Conservation (phyloP, 495 filamentous ascomycete species). For the Friedmanniomyces simplex region DNA sequence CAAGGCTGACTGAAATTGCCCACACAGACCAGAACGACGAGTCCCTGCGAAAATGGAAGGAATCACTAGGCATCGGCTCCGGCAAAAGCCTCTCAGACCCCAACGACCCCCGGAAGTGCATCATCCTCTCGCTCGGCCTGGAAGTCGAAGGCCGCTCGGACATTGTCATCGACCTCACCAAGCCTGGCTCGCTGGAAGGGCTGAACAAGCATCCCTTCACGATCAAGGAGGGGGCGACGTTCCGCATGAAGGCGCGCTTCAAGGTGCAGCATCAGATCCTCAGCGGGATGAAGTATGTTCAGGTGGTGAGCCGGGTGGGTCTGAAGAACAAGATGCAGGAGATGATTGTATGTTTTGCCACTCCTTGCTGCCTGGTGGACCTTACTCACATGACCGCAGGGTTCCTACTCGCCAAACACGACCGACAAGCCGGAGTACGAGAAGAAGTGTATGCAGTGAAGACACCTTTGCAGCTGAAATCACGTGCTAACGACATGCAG, state of each 20-base stretch:
- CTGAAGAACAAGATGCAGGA: constrained; percentile 82
- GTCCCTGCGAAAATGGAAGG: constrained; percentile 92
- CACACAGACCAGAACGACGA: constrained; percentile 62
- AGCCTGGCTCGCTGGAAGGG: constrained; percentile 50
- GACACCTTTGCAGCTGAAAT: neutral
- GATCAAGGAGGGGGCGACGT: constrained; percentile 89
- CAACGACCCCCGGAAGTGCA: constrained; percentile 68
- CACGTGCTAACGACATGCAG: constrained; percentile 35
- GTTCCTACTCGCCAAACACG: constrained; percentile 84
- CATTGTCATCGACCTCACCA: constrained; percentile 71
- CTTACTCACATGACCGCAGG: constrained; percentile 34
- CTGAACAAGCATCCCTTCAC: constrained; percentile 86
- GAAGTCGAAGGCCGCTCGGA: constrained; percentile 66
- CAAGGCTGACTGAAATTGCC: neutral
- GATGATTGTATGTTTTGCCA: constrained; percentile 67
- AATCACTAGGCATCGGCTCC: constrained; percentile 70
- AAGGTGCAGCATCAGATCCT: constrained; percentile 93
- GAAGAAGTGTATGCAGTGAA: constrained; percentile 68
- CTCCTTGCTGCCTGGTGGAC: neutral
- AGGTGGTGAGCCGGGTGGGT: constrained; percentile 79
- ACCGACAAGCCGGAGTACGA: constrained; percentile 69
- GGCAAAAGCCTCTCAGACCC: constrained; percentile 44
- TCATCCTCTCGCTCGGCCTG: constrained; percentile 83
- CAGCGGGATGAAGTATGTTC: constrained; percentile 87
- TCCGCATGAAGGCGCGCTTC: constrained; percentile 87